Evolutionary conservation across 2,329 filamentous ascomycete species (phyloP), one percentile per base, ranked within the genome.

Genomic region (Hymenoscyphus fraxineus): DNA sequence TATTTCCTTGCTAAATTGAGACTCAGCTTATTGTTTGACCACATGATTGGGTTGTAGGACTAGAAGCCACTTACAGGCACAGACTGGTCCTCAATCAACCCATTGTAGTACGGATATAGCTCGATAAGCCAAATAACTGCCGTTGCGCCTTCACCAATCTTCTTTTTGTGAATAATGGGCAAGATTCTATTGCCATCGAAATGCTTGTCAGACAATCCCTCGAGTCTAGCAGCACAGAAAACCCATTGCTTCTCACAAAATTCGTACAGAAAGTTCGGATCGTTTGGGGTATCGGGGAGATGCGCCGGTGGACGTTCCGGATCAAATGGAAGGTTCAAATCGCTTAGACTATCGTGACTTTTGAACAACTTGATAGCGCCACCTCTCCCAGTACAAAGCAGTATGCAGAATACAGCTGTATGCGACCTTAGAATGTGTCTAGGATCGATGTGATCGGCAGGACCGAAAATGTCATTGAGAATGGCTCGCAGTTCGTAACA

Each of bases 241-340:
- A 39, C 63, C 70, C 69, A 72, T 58, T 73, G 72, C 22, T 65
- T 47, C 32, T 69, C 54, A n/a, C 55, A 63, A 47, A 63, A 63
- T 10, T 22, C 10, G 5, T n/a, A 6, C 1, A 54, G 41, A 22
- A 63, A 59, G 5, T 12, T 31, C 5, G 6, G 9, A 15, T 27
- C 35, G 12, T n/a, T 39, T 10, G 56, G 2, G 22, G 55, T 31
- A 4, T 6, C 19, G n/a, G 44, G 44, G 31, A 63, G 58, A 22
- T 58, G 10, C 19, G 10, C 35, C 12, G 64, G 64, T 16, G 19
- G 61, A 51, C 55, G n/a, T 22, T 60, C 10, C 9, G 27, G 47
- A 41, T 58, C 60, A 47, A 63, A 65, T 19, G 60, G 64, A 9
- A 65, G 47, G 47, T 54, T 38, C 19, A 13, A 10, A n/a, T 61